Evolutionary conservation across 495 filamentous ascomycete genomes (phyloP), one percentile per base, ranked within the genome.

Genomic region (Monascus purpureus): DNA sequence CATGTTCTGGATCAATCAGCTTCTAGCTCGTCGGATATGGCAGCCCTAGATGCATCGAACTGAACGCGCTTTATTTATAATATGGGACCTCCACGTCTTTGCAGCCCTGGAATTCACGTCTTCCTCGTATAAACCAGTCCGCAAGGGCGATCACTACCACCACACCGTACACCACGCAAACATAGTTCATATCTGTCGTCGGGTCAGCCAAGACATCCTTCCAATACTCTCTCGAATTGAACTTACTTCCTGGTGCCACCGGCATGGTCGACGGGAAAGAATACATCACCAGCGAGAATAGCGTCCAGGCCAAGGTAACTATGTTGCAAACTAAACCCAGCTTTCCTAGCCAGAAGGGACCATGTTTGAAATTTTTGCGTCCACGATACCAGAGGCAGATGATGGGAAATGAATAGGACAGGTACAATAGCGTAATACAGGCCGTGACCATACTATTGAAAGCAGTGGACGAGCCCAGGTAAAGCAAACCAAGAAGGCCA

Each of bases 371-470:
- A 34, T 63, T 70, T 29, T 64, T 36, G 27, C 70, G 59, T 5
- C 70, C 70, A 11, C 55, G 56, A 31, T 63, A 53, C 17, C 66
- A 54, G 17, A 74, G 55, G 22, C 59, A 62, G 14, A 52, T 8
- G 17, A 61, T 39, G 0, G 68, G 66, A 28, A 69, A 61, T 13
- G 64, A 43, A 41, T 72, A 72, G 9, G 65, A 66, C 33, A 69
- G 53, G 38, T 72, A 67, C 17, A 65, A 49, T 12, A 70, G 47
- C 2, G 64, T 55, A 25, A 74, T 70, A 29, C 57, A 61, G 5
- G 64, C 64, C 3, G 64, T 63, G 13, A 72, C 57, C 53, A 71
- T 65, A 28, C 55, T 59, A 48, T 75, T 73, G 49, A 77, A 73
- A 0, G 60, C 60, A 3, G 57, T 60, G 13, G 42, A 46, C 0